Evolutionary conservation across 192 early-diverging fungal genomes (phyloP).

Genomic region (Podochytrium sp.): DNA sequence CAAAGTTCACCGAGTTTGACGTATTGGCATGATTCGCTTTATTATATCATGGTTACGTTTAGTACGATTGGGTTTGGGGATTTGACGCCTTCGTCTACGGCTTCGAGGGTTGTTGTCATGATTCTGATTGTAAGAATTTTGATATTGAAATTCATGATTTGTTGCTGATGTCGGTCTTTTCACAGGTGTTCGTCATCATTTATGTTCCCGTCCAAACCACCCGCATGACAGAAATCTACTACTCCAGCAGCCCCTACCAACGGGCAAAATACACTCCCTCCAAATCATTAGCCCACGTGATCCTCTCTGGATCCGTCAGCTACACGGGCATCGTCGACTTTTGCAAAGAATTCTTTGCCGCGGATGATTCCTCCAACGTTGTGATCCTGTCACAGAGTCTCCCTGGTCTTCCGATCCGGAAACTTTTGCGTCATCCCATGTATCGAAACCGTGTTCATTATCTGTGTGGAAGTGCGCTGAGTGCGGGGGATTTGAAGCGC

Average conservation of each 20-base stretch:
- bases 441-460: slow-evolving; percentile 48
- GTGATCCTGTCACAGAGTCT: slow-evolving; percentile 44
- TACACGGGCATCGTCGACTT: slow-evolving; percentile 52
- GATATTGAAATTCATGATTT: no score
- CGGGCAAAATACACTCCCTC: slow-evolving; percentile 43
- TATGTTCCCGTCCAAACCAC: slow-evolving; percentile 55
- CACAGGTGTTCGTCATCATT: slow-evolving; percentile 55
- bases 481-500: slow-evolving; percentile 41
- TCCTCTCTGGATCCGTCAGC: slow-evolving; percentile 45
- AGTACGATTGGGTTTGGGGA: slow-evolving; percentile 63
- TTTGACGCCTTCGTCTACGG: slow-evolving; percentile 51
- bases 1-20: slow-evolving; percentile 28
- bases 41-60: slow-evolving; percentile 64
- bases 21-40: slow-evolving; percentile 59
- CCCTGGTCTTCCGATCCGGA: slow-evolving; percentile 41
- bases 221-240: slow-evolving; percentile 57
- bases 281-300: slow-evolving; percentile 43
- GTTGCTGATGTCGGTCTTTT: no score
- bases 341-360: slow-evolving; percentile 54
- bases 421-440: slow-evolving; percentile 52
- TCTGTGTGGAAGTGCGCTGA: slow-evolving; percentile 47
- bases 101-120: slow-evolving; percentile 56
- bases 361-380: slow-evolving; percentile 37
- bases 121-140: slow-evolving; percentile 55
- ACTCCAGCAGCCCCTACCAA: slow-evolving; percentile 46